Evolutionary conservation across 1,139 yeast species (phyloP), one percentile per base, ranked within the genome.

Genomic region (Candida tetrigidarum): DNA sequence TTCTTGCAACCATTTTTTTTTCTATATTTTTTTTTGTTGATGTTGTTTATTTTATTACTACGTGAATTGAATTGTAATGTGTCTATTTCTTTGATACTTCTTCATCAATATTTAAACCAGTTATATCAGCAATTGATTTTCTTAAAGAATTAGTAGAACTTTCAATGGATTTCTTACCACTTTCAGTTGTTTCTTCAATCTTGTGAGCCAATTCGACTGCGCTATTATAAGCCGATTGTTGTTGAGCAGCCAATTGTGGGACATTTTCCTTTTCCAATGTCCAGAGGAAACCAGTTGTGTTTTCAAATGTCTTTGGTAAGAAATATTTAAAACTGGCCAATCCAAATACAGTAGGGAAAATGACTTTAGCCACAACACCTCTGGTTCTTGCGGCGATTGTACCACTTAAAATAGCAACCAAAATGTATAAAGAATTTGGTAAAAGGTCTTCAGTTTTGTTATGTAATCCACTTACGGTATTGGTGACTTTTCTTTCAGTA

Each of bases 331-430:
- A 89, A 1, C 96, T 84, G 10, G 76, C 78, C 15, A 80, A 54
- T 12, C 96, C 96, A 42, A 87, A 75, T 0, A 76, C 66, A 3
- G 86, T 48, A 2, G 98, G 98, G 10, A 83, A 73, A 0, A 80
- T 52, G 3, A 78, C 67, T 57, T 85, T 83, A 12, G 88, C 63
- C 4, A 85, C 44, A 11, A 86, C 49, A 39, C 83, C 80, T 50
- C 89, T 78, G 57, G 84, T 84, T 59, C 96, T 89, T 3, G 96
- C 82, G 42, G 87, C 62, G 41, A 93, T 83, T 23, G 89, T 80
- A 43, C 97, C 98, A 4, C 95, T 72, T 56, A 92, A 76, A 2
- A 84, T 76, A n/a, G 92, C 93, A 35, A 91, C 81, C 10, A 81
- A 59, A 22, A 89, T 74, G 59, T 88, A 91, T 22, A 89, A 68